These are phyloP conservation scores for Microthlaspi erraticum DNA, from an alignment of 345 rosid species.

Conservation along the genomic window DNA sequence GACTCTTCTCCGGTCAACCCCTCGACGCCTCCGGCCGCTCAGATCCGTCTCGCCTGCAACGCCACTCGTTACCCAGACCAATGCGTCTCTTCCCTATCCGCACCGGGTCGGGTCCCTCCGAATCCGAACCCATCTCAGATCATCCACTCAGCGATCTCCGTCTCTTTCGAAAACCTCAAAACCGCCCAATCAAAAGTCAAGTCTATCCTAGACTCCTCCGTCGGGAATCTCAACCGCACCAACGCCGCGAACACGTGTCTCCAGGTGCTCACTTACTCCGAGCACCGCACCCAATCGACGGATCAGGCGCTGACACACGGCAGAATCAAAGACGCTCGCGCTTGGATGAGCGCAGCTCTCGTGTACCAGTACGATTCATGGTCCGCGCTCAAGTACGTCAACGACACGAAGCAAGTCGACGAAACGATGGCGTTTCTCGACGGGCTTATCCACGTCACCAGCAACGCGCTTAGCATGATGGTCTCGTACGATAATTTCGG, in stretches of 20 bases:
- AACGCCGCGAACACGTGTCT: conserved; percentile 64
- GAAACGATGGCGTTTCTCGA: conserved; percentile 70
- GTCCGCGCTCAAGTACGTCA: conserved; percentile 70
- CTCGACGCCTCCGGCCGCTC: conserved; percentile 22
- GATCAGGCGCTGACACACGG: conserved; percentile 52
- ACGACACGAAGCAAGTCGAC: conserved; percentile 55
- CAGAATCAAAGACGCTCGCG: conserved; percentile 69
- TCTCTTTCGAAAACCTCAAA: conserved; percentile 60
- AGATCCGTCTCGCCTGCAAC: conserved; percentile 61
- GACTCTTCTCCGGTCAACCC: conserved; percentile 8
- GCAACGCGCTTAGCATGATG: conserved; percentile 83
- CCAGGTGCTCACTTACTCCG: conserved; percentile 61
- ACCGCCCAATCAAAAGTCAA: conserved; percentile 60
- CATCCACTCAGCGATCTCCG: conserved; percentile 68
- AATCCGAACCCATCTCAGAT: conserved; percentile 59
- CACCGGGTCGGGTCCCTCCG: conserved; percentile 45
- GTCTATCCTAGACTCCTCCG: conserved; percentile 61
- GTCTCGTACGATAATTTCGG: conserved; percentile 65
- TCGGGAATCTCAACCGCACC: conserved; percentile 62
- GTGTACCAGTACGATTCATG: conserved; percentile 80
- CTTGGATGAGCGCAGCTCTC: conserved; percentile 82
- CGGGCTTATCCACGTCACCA: conserved; percentile 51
- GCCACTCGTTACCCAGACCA: conserved; percentile 65
- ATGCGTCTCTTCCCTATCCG: conserved; percentile 53
- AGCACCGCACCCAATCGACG: conserved; percentile 52